phyloP scores from a whole-genome alignment of 768 basidiomycete species.

The Boletales sp. region DNA sequence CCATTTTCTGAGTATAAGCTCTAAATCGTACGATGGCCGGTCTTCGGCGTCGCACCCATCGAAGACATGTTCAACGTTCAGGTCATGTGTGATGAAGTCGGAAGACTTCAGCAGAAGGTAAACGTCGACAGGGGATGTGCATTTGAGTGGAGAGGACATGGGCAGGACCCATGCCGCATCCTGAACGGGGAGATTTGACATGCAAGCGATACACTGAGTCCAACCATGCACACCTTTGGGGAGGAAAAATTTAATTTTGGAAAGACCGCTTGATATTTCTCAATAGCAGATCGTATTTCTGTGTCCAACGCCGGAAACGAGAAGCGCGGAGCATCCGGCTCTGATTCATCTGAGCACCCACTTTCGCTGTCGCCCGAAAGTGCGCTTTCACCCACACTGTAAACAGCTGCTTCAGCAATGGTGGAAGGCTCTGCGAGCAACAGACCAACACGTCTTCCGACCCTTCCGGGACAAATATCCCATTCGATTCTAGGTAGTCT shows the following conservation, averaged over 20 bases:
- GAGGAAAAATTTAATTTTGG: conserved; percentile 96
- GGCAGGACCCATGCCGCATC: conserved; percentile 93
- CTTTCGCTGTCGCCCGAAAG: conserved; percentile 58
- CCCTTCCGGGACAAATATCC: conserved; percentile 80
- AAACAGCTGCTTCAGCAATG: background rate
- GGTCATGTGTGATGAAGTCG: conserved; percentile 82
- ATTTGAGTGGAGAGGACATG: conserved; percentile 78
- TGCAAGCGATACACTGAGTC: background rate
- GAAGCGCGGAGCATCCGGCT: conserved; percentile 38
- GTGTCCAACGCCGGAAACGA: conserved; percentile 82
- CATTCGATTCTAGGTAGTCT: conserved; percentile 76
- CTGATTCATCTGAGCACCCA: conserved; percentile 34
- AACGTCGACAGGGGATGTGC: conserved; percentile 84
- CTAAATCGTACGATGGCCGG: conserved; percentile 52
- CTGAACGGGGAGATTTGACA: conserved; percentile 36
- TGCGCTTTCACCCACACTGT: conserved; percentile 50
- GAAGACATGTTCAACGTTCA: conserved; percentile 60
- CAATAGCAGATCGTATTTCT: conserved; percentile 62
- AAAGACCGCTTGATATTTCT: conserved; percentile 78
- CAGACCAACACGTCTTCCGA: conserved; percentile 68
- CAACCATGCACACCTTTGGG: conserved; percentile 60
- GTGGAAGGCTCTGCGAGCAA: background rate
- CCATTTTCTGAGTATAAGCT: conserved; percentile 90
- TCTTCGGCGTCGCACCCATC: conserved; percentile 47
- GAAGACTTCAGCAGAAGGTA: conserved; percentile 92